Percentiles rank a stretch among this genome's conserved stretches.
These are phyloP conservation scores for Aspergillus hancockii DNA, from an alignment of 495 filamentous ascomycete species.

Conservation along the genomic window DNA sequence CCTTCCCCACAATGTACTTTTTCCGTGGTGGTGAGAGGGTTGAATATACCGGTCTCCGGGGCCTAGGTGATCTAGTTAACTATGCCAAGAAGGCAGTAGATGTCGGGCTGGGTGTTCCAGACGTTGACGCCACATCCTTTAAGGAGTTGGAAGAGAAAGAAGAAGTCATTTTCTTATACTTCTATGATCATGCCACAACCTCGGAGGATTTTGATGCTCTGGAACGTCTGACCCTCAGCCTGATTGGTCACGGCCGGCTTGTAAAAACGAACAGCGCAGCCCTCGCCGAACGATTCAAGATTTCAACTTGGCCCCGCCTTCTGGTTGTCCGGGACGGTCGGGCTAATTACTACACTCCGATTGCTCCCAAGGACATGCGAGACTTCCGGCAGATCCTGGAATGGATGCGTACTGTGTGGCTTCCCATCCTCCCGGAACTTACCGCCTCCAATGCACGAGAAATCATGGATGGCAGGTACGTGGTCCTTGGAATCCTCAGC, in stretches of 20 bases:
- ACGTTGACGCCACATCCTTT: constrained; percentile 75
- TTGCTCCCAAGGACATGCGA: constrained; percentile 87
- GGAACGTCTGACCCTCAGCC: constrained; percentile 77
- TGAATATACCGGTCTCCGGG: constrained; percentile 90
- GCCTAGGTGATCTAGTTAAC: constrained; percentile 83
- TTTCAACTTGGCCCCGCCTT: constrained; percentile 90
- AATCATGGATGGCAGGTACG: constrained; percentile 90
- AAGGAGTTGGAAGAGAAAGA: constrained; percentile 87
- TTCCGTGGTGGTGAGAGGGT: constrained; percentile 90
- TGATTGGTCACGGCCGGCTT: constrained; percentile 88
- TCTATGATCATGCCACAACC: constrained; percentile 93
- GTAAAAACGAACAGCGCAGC: constrained; percentile 80
- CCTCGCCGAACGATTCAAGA: constrained; percentile 81
- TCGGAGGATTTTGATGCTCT: constrained; percentile 87
- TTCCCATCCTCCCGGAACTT: constrained; percentile 95
- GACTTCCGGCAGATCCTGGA: constrained; percentile 75
- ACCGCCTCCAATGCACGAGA: constrained; percentile 87
- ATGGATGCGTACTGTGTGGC: constrained; percentile 97
- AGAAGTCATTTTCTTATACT: constrained; percentile 94
- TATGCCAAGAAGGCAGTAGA: constrained; percentile 87
- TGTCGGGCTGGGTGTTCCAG: constrained; percentile 70
- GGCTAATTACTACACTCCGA: constrained; percentile 80
- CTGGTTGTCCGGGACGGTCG: constrained; percentile 86
- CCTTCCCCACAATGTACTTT: constrained; percentile 88
- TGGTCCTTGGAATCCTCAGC: constrained; percentile 87